These are phyloP conservation scores for Sphagnum tenellum DNA, from an alignment of 225 moss, liverwort and hornwort species.

Conservation along the genomic window DNA sequence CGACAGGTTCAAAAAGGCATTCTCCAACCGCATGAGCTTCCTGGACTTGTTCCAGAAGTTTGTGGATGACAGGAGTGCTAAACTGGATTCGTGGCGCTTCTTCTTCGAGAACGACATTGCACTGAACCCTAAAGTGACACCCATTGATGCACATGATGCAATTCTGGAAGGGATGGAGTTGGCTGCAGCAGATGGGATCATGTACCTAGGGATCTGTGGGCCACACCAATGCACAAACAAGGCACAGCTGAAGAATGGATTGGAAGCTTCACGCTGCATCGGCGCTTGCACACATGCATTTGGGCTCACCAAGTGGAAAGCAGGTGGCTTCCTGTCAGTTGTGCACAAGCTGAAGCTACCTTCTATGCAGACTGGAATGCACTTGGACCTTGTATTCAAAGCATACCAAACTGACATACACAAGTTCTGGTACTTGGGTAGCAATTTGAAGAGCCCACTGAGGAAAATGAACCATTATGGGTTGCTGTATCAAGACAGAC, in stretches of 20 bases:
- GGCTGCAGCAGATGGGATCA: conserved; percentile 29
- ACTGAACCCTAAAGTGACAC: conserved; percentile 26
- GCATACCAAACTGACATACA: conserved; percentile 33
- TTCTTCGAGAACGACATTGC: conserved; percentile 50
- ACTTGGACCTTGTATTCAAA: conserved; percentile 38
- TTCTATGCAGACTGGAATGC: conserved; percentile 8
- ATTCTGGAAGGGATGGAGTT: conserved; percentile 29
- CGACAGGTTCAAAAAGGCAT: conserved; percentile 29
- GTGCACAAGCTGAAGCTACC: conserved; percentile 14
- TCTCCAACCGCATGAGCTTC: conserved; percentile 46
- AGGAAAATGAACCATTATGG: conserved; percentile 18
- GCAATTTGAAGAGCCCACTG: conserved; percentile 38
- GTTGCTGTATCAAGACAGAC: conserved; percentile 44
- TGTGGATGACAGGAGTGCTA: conserved; percentile 19
- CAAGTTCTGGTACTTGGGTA: conserved; percentile 42
- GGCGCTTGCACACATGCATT: conserved; percentile 59
- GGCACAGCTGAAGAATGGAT: conserved; percentile 2
- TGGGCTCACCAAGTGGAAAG: conserved; percentile 40
- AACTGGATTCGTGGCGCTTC: conserved; percentile 31
- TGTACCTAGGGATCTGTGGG: conserved; percentile 45
- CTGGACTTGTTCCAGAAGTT: conserved; percentile 34
- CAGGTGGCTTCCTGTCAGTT: conserved; percentile 17
- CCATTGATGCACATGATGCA: conserved; percentile 14
- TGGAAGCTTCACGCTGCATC: conserved; percentile 34
- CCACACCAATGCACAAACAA: conserved; percentile 23